Evolutionary conservation across 345 rosid genomes (phyloP), one percentile per base, ranked within the genome.

Genomic region (Pistacia vera): DNA sequence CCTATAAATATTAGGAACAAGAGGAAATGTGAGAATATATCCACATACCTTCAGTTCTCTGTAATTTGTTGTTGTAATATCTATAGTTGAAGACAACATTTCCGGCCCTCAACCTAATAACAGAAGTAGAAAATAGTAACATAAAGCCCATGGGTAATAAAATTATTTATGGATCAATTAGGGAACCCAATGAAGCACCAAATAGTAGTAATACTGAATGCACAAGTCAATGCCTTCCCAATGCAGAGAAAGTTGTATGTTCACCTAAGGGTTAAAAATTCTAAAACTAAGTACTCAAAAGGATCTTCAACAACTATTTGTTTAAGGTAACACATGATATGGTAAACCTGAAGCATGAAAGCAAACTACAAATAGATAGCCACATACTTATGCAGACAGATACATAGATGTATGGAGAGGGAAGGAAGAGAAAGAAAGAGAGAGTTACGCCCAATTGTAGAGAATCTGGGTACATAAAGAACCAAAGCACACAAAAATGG

Each of bases 51-150:
- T 97, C 99, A 70, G 96, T 92, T 80, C 89, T 89, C 72, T 89
- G 97, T 80, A 94, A 81, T 81, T 90, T 88, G 82, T 97, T 94
- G 88, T 93, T 87, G 84, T 89, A 91, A 80, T 97, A 97, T 72
- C 91, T 87, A 83, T 97, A 97, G 83, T 89, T 92, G 85, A 94
- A 97, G 74, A 94, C 89, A 62, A 97, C 99, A 85, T 97, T 97
- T 74, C 98, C 91, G 60, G 90, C 90, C 81, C 98, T 89, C 89
- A 97, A 88, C 94, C 99, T 97, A 84, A 68, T 79, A 85, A 82
- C 55, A 74, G 52, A 83, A 83, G 71, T 44, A 73, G 66, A 60
- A 71, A 64, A 25, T 33, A 65, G 73, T 73, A 6, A 41, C 9
- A 6, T 41, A 41, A 41, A 77, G 20, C 61, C 55, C 5, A 41